Evolutionary conservation across 108 stramenopile species (phyloP).

Genomic region (Asterionellopsis glacialis): DNA sequence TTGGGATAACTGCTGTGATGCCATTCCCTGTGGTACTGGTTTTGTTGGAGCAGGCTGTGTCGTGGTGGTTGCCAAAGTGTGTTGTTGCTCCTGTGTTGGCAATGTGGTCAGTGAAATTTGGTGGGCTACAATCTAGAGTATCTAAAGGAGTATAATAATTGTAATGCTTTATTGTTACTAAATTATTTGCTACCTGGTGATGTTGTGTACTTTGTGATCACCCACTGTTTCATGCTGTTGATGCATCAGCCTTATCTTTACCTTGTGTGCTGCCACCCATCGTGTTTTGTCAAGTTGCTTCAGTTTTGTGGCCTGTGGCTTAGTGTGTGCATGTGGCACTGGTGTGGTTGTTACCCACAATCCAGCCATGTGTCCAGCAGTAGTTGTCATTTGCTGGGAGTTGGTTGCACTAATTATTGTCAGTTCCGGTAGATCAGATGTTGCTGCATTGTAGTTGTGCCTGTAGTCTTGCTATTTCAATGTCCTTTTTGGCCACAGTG

Average conservation of each 20-base stretch:
- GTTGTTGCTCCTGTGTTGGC: too few relatives aligned
- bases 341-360: too few relatives aligned
- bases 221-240: neutral
- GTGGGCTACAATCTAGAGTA: neutral
- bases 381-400: neutral
- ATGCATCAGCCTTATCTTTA: neutral
- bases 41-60: too few relatives aligned
- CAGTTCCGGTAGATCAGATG: too few relatives aligned
- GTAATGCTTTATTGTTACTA: too few relatives aligned
- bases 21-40: too few relatives aligned
- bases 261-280: neutral
- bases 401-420: neutral
- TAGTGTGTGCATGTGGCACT: too few relatives aligned
- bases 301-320: slow-evolving; percentile 5
- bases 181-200: too few relatives aligned
- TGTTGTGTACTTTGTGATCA: neutral
- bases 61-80: slow-evolving; percentile 1
- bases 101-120: slow-evolving; percentile 4
- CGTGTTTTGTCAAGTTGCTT: slow-evolving; percentile 6
- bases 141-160: too few relatives aligned
- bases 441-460: too few relatives aligned
- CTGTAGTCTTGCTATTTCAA: too few relatives aligned
- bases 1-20: slow-evolving; percentile 8
- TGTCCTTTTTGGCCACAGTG: neutral
- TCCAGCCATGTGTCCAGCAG: too few relatives aligned